Percentiles rank a stretch among this genome's conserved stretches.
Conservation (phyloP, 176 grass and related monocot species). For the Dactylis glomerata region DNA sequence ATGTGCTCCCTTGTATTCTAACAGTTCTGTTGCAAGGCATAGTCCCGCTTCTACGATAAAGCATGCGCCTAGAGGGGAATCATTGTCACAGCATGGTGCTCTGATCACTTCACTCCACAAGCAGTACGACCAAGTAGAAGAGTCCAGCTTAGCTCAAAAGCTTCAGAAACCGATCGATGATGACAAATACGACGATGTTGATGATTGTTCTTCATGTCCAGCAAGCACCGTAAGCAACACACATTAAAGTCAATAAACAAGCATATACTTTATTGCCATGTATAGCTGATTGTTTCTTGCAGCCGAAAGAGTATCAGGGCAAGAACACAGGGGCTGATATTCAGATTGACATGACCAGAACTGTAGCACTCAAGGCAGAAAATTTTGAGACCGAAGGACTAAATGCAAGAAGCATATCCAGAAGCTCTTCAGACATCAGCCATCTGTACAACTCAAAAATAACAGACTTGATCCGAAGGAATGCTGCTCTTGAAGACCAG, state of each 20-base stretch:
- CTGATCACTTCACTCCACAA: constrained; percentile 46
- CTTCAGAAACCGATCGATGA: constrained; percentile 62
- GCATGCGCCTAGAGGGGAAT: constrained; percentile 52
- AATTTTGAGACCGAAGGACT: constrained; percentile 16
- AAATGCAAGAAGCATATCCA: constrained; percentile 42
- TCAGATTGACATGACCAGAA: constrained; percentile 25
- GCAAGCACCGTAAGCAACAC: constrained; percentile 31
- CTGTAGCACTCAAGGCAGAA: constrained; percentile 21
- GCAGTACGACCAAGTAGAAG: constrained; percentile 57
- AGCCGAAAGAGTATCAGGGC: constrained; percentile 22
- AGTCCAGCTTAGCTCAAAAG: constrained; percentile 64
- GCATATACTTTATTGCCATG: constrained; percentile 19
- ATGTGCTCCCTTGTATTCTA: constrained; percentile 61
- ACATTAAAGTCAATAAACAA: constrained; percentile 12
- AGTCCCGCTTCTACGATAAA: constrained; percentile 68
- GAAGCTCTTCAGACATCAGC: constrained; percentile 61
- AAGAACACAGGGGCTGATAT: constrained; percentile 13
- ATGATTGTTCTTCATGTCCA: constrained; percentile 43
- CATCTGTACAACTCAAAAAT: constrained; percentile 71
- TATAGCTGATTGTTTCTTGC: constrained; percentile 34
- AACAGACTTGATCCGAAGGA: constrained; percentile 59
- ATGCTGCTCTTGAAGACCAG: constrained; percentile 49
- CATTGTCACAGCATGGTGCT: constrained; percentile 37
- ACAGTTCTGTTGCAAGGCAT: constrained; percentile 50
- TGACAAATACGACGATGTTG: constrained; percentile 53